These are phyloP conservation scores for Wallemia mellicola DNA, from an alignment of 1,284 basidiomycete genomes.

Conservation along the genomic window DNA sequence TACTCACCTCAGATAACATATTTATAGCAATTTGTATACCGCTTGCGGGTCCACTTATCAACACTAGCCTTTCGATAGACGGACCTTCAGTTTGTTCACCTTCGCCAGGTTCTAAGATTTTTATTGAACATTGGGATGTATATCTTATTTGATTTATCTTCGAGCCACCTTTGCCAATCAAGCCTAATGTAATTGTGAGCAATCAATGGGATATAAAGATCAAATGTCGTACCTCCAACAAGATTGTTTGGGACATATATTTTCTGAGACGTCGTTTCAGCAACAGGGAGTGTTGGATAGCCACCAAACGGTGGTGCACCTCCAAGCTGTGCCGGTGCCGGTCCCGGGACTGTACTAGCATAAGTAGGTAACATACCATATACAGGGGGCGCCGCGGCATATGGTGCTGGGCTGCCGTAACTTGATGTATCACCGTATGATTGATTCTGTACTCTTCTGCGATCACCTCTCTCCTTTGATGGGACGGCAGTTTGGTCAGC, in stretches of 20 bases:
- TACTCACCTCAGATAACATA: conserved; percentile 57
- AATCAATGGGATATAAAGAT: background rate
- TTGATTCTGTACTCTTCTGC: conserved; percentile 9
- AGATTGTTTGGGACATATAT: conserved; percentile 96
- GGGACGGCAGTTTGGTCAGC: conserved; percentile 1
- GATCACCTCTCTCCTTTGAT: conserved; percentile 11
- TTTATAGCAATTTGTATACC: conserved; percentile 94
- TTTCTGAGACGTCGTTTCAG: conserved; percentile 45
- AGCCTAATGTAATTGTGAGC: conserved; percentile 7
- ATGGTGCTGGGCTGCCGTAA: conserved; percentile 10
- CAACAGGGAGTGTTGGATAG: conserved; percentile 8
- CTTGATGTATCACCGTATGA: conserved; percentile 6
- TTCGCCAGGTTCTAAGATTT: conserved; percentile 95
- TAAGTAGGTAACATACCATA: conserved; percentile 14
- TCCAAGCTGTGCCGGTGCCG: no score
- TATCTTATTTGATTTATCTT: conserved; percentile 97
- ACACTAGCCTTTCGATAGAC: conserved; percentile 59
- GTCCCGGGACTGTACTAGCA: no score
- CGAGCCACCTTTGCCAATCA: conserved; percentile 91
- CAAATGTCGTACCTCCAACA: conserved; percentile 34
- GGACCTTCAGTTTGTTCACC: conserved; percentile 22
- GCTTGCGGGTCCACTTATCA: conserved; percentile 69
- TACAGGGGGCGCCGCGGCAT: conserved; percentile 6
- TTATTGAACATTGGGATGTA: conserved; percentile 79
- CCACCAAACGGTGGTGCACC: no score